A percentile compares a stretch with the other conserved stretches of the same genome.
These are phyloP conservation scores for Pythium grandisporangium DNA, from an alignment of 352 stramenopile genomes.

Conservation along the genomic window DNA sequence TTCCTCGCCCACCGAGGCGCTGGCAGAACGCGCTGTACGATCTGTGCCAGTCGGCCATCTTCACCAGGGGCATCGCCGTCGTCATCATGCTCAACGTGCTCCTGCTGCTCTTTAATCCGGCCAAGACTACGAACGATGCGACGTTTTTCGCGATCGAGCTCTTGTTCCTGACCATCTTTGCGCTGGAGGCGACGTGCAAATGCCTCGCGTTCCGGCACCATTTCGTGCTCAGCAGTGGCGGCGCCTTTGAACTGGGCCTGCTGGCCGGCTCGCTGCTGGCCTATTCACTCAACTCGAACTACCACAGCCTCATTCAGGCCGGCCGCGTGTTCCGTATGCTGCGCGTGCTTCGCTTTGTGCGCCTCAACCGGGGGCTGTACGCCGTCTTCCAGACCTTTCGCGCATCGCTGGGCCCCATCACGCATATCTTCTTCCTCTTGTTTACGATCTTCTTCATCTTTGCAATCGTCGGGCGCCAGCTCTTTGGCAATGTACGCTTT, in stretches of 20 bases:
- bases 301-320: constrained; percentile 58
- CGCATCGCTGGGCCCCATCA: constrained; percentile 50
- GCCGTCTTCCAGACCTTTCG: constrained; percentile 74
- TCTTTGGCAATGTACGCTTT: constrained; percentile 57
- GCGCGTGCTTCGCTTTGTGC: constrained; percentile 67
- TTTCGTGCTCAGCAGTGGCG: constrained; percentile 42
- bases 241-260: constrained; percentile 57
- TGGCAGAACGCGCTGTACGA: constrained; percentile 39
- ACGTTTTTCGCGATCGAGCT: constrained; percentile 60
- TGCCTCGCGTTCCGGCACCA: constrained; percentile 49
- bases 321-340: constrained; percentile 71
- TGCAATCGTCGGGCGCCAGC: constrained; percentile 55
- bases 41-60: constrained; percentile 50
- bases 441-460: constrained; percentile 83
- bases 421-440: constrained; percentile 76
- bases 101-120: constrained; percentile 53
- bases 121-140: constrained; percentile 9
- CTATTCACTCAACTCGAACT: constrained; percentile 50
- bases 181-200: constrained; percentile 45
- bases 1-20: constrained; percentile 24
- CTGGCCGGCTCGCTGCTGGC: constrained; percentile 48
- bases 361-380: constrained; percentile 60
- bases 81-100: constrained; percentile 67
- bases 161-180: constrained; percentile 56
- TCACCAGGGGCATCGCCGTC: constrained; percentile 32